Evolutionary conservation across 2,329 filamentous ascomycete species (phyloP).

Genomic region (Colletotrichum sp.): DNA sequence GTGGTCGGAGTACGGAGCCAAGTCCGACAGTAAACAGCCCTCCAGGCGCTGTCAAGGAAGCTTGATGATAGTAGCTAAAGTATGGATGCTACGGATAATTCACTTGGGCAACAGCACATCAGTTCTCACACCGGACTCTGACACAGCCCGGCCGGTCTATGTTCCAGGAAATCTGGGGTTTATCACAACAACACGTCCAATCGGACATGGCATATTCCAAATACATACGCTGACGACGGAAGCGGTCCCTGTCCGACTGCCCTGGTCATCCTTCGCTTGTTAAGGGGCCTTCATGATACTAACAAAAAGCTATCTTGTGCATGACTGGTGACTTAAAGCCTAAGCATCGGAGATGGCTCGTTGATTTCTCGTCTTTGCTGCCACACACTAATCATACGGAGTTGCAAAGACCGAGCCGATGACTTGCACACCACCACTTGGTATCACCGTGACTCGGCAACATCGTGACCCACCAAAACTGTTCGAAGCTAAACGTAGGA

Average conservation of each 20-base stretch:
- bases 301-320: background rate
- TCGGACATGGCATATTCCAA: background rate
- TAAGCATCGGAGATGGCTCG: background rate
- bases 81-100: background rate
- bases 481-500: background rate
- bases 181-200: background rate
- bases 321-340: background rate
- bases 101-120: background rate
- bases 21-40: background rate
- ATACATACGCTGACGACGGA: background rate
- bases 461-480: background rate
- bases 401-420: background rate
- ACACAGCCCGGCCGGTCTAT: background rate
- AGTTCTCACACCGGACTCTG: background rate
- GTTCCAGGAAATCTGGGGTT: background rate
- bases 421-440: background rate
- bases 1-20: background rate
- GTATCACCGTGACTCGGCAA: background rate
- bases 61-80: background rate
- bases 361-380: background rate
- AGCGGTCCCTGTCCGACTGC: background rate
- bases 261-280: background rate
- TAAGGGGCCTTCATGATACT: background rate
- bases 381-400: background rate
- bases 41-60: background rate